Conservation (phyloP, 2,329 filamentous ascomycete genomes). For the Xylaria sp. region DNA sequence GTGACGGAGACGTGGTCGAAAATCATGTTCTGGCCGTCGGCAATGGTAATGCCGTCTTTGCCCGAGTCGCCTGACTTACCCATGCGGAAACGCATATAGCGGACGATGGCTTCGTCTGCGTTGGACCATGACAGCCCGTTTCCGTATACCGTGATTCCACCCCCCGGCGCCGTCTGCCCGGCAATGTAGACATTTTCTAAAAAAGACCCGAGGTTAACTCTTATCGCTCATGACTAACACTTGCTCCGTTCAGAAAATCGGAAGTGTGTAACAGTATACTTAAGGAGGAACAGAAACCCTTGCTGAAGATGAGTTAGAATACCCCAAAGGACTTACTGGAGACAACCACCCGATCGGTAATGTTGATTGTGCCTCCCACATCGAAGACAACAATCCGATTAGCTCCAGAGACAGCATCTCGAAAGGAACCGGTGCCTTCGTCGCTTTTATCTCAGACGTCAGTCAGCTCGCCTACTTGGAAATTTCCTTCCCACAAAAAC, state of each 20-base stretch:
- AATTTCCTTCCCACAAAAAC: not conserved
- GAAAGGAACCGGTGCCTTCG: slow-evolving; percentile 60
- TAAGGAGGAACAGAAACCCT: not conserved
- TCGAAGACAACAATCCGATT: slow-evolving; percentile 63
- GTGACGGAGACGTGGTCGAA: slow-evolving; percentile 65
- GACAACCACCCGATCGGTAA: slow-evolving; percentile 58
- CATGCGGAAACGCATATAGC: slow-evolving; percentile 67
- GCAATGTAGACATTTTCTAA: slow-evolving; percentile 59
- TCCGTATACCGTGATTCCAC: slow-evolving; percentile 63
- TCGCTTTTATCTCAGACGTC: slow-evolving; percentile 49
- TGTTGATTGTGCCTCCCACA: slow-evolving; percentile 62
- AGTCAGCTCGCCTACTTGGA: slow-evolving; percentile 7
- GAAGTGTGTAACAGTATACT: not conserved
- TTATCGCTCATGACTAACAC: not conserved
- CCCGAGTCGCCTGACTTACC: slow-evolving; percentile 60
- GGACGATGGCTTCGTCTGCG: slow-evolving; percentile 63
- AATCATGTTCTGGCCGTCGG: slow-evolving; percentile 64
- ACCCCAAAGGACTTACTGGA: slow-evolving; percentile 40
- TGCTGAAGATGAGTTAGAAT: not conserved
- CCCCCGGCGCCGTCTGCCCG: slow-evolving; percentile 62
- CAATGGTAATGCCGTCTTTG: slow-evolving; percentile 66
- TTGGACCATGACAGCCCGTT: slow-evolving; percentile 64
- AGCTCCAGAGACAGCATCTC: slow-evolving; percentile 60
- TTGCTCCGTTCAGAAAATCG: not conserved
- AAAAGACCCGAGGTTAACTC: not conserved